phyloP scores from a whole-genome alignment of 2,329 filamentous ascomycete genomes.

The Alternaria ethzedia region DNA sequence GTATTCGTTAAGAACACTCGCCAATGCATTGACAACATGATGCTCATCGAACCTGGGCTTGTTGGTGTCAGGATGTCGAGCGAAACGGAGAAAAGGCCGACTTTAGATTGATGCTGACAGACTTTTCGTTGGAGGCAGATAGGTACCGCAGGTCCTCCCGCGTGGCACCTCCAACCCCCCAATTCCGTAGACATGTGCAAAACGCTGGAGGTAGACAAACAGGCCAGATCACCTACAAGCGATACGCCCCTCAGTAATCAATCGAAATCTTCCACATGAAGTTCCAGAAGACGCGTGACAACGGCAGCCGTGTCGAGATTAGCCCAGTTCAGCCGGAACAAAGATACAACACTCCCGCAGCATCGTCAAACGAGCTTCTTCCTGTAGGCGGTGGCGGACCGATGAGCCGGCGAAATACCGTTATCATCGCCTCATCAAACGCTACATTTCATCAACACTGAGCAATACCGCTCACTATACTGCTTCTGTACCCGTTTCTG shows the following conservation, averaged over 20 bases:
- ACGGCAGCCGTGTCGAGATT: constrained; percentile 2
- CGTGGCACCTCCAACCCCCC: neutral
- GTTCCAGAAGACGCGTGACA: neutral
- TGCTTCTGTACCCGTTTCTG: constrained; percentile 24
- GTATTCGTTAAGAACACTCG: neutral
- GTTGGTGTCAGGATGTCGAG: neutral
- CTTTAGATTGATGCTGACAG: neutral
- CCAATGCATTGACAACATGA: neutral
- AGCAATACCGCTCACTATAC: constrained; percentile 36
- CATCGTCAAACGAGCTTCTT: constrained; percentile 6
- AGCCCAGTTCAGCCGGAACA: constrained; percentile 19
- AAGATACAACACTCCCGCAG: constrained; percentile 16
- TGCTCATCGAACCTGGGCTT: neutral
- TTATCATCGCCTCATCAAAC: constrained; percentile 26
- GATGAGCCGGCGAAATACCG: constrained; percentile 27
- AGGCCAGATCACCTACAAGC: neutral
- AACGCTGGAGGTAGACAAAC: neutral
- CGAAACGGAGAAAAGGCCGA: neutral
- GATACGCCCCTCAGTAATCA: constrained; percentile 3
- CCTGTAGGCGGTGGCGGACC: constrained; percentile 32
- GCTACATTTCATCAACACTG: constrained; percentile 23
- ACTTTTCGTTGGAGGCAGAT: neutral
- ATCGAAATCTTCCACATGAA: neutral
- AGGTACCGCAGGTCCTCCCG: constrained; percentile 9
- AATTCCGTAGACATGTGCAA: neutral